Base-by-base conservation (phyloP, 177 flowering plant species). In the Vitis hybrid region DNA sequence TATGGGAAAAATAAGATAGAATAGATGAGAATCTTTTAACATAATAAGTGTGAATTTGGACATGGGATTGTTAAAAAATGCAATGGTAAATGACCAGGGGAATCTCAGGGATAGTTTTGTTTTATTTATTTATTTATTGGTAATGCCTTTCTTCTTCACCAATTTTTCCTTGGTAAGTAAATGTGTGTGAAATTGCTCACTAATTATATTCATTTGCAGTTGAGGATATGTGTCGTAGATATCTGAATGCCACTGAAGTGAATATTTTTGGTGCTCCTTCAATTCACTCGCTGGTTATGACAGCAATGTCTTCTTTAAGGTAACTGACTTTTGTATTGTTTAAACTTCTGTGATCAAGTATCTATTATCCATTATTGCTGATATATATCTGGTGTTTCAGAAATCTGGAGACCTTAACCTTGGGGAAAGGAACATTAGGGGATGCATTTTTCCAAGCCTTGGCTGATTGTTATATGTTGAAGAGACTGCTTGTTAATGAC, bases 201-300 rank as follows among this genome's bases (percentile, higher is more conserved):
- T 1, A 41, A 41, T 41, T 41, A 41, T 41, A 41, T 41, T 41
- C 6, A 52, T 74, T 66, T 83, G 76, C 84, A 95, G 99, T 95
- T 86, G 91, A 86, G 67, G 93, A 87, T 70, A 90, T 95, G 85
- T 93, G 94, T 74, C 86, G 63, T 9, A 83, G 99, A 13, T 91
- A 93, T 78, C 97, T 93, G 15, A 93, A 90, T 81, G 97, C 94
- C 52, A 86, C 87, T 67, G 87, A 89, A 80, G 84, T 95, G 51
- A 93, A 89, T 73, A 64, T 95, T 18, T 79, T 65, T 71, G 94
- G 93, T 66, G 76, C 87, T 71, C 87, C 90, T 35, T 55, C 79
- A 58, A 72, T 85, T 48, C 88, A 91, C 66, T 46, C 68, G 55
- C 92, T 89, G 73, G 94, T 77, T 56, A 80, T 84, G 88, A 85